Evolutionary conservation across 148 eudicot species (phyloP), one percentile per base, ranked within the genome.

Genomic region (Euryodendron excelsum): DNA sequence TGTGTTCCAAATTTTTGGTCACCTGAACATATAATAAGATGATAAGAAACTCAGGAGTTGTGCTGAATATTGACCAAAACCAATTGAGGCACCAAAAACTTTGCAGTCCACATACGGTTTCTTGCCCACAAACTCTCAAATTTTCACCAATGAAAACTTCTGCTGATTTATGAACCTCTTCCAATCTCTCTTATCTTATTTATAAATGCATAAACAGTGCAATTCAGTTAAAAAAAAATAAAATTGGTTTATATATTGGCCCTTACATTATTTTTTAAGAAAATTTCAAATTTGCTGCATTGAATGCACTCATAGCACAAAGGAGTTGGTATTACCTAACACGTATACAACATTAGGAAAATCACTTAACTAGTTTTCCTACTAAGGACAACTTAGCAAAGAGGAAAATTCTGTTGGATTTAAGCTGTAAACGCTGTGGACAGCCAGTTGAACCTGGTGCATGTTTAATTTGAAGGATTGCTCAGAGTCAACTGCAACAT

Each of bases 111-210:
- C 84, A 39, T 67, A 91, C 98, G 85, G 81, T 64, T 80, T 94
- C 98, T 62, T 83, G 92, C 41, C 96, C 96, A 77, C 93, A 92
- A 33, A 89, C 96, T 80, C 93, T 86, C 48, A 94, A 9, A 69
- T 91, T 84, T 81, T 94, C 98, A 69, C 75, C 77, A 79, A 94
- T 88, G 83, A 93, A 92, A 33, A 87, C 82, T 86, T 94, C 98
- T 44, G 97, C 97, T 53, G 96, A 90, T 84, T 94, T 94, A n/a
- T 97, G 96, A 70, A 94, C 98, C 86, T 94, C 98, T 65, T 97
- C 96, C 62, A 97, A 94, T 87, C n/a, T n/a, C n/a, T n/a, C n/a
- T 94, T 94, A 78, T 94, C 98, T 97, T 94, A 81, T 23, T 56
- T 60, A 53, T 37, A 21, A 66, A 82, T 18, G 30, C 28, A 67